Evolutionary conservation across 1,284 basidiomycete species (phyloP).

Genomic region (Melanopsichium pennsylvanicum): DNA sequence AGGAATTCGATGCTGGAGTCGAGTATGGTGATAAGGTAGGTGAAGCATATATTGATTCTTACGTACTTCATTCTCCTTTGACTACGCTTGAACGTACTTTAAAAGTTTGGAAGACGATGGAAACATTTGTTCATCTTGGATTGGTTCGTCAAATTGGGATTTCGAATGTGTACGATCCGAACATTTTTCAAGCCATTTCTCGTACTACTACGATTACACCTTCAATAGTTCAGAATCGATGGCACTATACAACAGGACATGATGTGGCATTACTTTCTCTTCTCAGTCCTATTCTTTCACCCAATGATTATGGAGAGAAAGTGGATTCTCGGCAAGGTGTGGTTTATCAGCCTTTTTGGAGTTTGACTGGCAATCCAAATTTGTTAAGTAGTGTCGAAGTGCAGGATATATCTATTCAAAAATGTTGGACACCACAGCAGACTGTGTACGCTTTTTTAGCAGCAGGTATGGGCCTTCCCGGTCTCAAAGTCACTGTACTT

Average conservation of each 20-base stretch:
- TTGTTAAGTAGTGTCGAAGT: slow-evolving; percentile 43
- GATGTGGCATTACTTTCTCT: slow-evolving; percentile 59
- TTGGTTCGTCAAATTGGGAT: slow-evolving; percentile 56
- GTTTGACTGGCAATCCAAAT: slow-evolving; percentile 58
- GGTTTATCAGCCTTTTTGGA: slow-evolving; percentile 63
- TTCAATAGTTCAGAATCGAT: slow-evolving; percentile 59
- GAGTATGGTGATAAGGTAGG: slow-evolving; percentile 31
- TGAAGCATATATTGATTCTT: slow-evolving; percentile 57
- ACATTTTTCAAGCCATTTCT: slow-evolving; percentile 52
- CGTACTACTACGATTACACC: slow-evolving; percentile 43
- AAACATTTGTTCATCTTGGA: slow-evolving; percentile 52
- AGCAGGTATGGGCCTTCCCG: slow-evolving; percentile 52
- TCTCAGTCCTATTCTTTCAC: slow-evolving; percentile 51
- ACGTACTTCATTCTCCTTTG: slow-evolving; percentile 58
- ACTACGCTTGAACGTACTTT: slow-evolving; percentile 55
- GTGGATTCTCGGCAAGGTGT: slow-evolving; percentile 15
- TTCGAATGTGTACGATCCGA: slow-evolving; percentile 59
- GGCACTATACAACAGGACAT: slow-evolving; percentile 61
- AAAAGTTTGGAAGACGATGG: slow-evolving; percentile 59
- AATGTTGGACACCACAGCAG: slow-evolving; percentile 51
- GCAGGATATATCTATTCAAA: slow-evolving; percentile 28
- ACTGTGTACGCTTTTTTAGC: slow-evolving; percentile 55
- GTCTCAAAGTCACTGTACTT: slow-evolving; percentile 49
- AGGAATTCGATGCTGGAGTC: slow-evolving; percentile 24
- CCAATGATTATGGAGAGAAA: slow-evolving; percentile 48